Base-by-base conservation (phyloP, 768 basidiomycete genomes). In the Wakefieldia striispora region DNA sequence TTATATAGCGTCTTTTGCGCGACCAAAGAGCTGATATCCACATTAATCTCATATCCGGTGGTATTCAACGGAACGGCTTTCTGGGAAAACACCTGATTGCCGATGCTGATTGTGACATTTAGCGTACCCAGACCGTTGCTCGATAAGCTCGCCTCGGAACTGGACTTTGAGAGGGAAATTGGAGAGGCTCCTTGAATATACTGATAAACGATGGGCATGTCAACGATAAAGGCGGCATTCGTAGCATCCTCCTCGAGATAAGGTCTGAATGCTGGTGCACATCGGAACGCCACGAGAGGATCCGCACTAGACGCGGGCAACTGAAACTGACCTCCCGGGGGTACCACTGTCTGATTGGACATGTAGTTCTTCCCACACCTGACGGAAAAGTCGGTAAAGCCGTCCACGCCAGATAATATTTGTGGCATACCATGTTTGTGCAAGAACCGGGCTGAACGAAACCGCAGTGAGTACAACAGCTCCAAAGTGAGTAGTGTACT, bases 311-410 rank as follows among this genome's bases (percentile, higher is more conserved):
- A 46, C 0, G 58, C 54, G 1, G 75, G 74, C 1, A 69, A 46
- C 7, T 66, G 64, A 48, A 80, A 80, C 44, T 72, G 67, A 2
- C 78, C 77, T 1, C 74, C 77, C 0, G 79, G 77, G 1, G 71
- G 70, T n/a, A 75, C 69, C 6, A 74, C 63, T 1, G 73, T 67
- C 46, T 75, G 63, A 23, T 67, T 66, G 7, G 65, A 31, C 67
- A 73, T 73, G 57, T 64, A 80, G 53, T 78, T 72, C 60, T 80
- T 79, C 36, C 76, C 76, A 40, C 78, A 80, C 77, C 80, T 80
- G 26, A 2, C 14, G 1, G 19, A 7, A 12, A 14, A 39, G 19
- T 10, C 19, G 5, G 24, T 23, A 8, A 21, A 11, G 3, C 29
- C 4, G 14, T 4, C 1, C 33, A 38, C 10, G 7, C 3, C 10